Conservation (phyloP, 2,329 filamentous ascomycete genomes). For the Didymella arachidicola region DNA sequence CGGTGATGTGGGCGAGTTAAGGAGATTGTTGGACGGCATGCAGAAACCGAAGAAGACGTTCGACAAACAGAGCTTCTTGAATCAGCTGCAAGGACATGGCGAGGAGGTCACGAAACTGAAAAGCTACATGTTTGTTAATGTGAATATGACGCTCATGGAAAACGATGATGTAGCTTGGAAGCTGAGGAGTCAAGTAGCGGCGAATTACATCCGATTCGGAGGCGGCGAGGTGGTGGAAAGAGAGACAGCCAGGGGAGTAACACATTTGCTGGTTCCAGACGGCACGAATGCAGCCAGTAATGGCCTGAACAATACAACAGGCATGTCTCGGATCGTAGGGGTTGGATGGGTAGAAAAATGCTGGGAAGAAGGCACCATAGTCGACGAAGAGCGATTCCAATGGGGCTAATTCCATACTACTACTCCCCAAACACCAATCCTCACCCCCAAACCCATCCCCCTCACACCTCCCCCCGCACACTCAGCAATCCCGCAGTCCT, state of each 20-base stretch:
- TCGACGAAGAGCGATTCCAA: conserved; percentile 70
- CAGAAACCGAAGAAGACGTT: conserved; percentile 29
- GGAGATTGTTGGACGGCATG: conserved; percentile 51
- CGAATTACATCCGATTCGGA: conserved; percentile 72
- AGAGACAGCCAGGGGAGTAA: conserved; percentile 64
- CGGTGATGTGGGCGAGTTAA: conserved; percentile 67
- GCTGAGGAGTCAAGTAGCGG: conserved; percentile 55
- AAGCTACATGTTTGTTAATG: conserved; percentile 43
- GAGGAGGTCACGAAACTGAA: conserved; percentile 35
- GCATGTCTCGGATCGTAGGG: conserved; percentile 64
- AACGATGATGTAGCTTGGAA: conserved; percentile 23
- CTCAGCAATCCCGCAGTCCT: conserved; percentile 40
- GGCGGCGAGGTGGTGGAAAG: conserved; percentile 66
- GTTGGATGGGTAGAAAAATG: conserved; percentile 78
- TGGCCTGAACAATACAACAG: conserved; percentile 61
- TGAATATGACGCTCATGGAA: conserved; percentile 31
- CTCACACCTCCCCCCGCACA: background rate
- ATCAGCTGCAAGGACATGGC: conserved; percentile 41
- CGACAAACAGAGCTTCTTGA: conserved; percentile 31
- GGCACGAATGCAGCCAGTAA: conserved; percentile 56
- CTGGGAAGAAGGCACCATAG: conserved; percentile 77
- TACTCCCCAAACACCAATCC: too few species aligned
- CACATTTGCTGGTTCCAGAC: conserved; percentile 72
- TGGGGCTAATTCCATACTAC: conserved; percentile 30
- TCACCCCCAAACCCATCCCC: too few species aligned